Conservation (phyloP, 2,329 filamentous ascomycete genomes). For the Mycosphaerella sp. region DNA sequence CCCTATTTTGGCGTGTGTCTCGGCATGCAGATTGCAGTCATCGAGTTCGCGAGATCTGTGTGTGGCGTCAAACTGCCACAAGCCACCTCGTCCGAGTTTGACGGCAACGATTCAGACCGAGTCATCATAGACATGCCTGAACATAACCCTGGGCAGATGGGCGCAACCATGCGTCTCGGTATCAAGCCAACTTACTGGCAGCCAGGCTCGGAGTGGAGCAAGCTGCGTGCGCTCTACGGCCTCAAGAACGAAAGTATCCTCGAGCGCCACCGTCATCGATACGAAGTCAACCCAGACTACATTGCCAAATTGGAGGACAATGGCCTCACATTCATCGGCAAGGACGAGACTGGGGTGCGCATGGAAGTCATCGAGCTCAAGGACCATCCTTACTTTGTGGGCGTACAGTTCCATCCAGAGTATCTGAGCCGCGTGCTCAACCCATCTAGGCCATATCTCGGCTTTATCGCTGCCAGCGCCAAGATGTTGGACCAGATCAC, state of each 20-base stretch:
- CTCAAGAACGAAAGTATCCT: slow-evolving; percentile 39
- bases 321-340: slow-evolving; percentile 70
- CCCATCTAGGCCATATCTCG: slow-evolving; percentile 70
- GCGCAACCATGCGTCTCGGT: slow-evolving; percentile 83
- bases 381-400: slow-evolving; percentile 78
- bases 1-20: slow-evolving; percentile 88
- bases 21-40: slow-evolving; percentile 87
- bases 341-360: slow-evolving; percentile 68
- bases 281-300: slow-evolving; percentile 80
- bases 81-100: slow-evolving; percentile 53
- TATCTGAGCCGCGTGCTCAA: slow-evolving; percentile 70
- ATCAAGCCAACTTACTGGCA: slow-evolving; percentile 71
- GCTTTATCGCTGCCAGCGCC: slow-evolving; percentile 73
- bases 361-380: slow-evolving; percentile 81
- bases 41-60: slow-evolving; percentile 76
- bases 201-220: slow-evolving; percentile 67
- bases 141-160: slow-evolving; percentile 66
- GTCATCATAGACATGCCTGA: slow-evolving; percentile 93
- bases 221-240: slow-evolving; percentile 69
- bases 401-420: slow-evolving; percentile 85
- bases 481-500: slow-evolving; percentile 55
- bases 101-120: slow-evolving; percentile 56
- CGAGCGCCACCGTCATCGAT: slow-evolving; percentile 82
- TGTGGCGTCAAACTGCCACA: slow-evolving; percentile 52
- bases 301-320: slow-evolving; percentile 61